Conservation (phyloP, 2,329 filamentous ascomycete genomes). For the Paecilomyces variotii region DNA sequence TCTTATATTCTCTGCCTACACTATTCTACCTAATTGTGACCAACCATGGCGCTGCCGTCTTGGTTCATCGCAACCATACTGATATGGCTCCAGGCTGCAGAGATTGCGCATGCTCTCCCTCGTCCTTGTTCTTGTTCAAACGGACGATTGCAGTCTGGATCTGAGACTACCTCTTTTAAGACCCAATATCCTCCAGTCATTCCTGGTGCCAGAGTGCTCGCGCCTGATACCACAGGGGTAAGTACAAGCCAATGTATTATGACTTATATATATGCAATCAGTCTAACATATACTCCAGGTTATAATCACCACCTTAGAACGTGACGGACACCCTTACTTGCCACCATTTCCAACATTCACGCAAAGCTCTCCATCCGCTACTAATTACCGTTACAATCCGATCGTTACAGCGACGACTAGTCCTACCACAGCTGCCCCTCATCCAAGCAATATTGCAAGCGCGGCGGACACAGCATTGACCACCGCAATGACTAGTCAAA, state of each 20-base stretch:
- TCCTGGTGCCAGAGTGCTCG: constrained; percentile 16
- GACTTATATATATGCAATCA: background rate
- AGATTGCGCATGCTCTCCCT: constrained; percentile 18
- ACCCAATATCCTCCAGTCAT: constrained; percentile 30
- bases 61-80: constrained; percentile 24
- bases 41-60: constrained; percentile 14
- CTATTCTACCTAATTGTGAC: background rate
- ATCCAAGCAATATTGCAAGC: background rate
- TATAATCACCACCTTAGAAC: constrained; percentile 3
- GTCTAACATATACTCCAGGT: background rate
- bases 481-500: constrained; percentile 25
- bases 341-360: constrained; percentile 18
- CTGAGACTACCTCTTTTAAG: constrained; percentile 13
- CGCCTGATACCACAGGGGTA: constrained; percentile 23
- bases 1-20: background rate
- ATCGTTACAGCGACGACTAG: background rate
- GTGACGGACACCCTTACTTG: constrained; percentile 18
- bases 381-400: background rate
- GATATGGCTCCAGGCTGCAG: constrained; percentile 26
- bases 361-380: background rate
- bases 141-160: constrained; percentile 1
- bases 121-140: constrained; percentile 5
- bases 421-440: background rate
- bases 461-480: background rate
- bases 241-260: constrained; percentile 7